A percentile compares a stretch with the other conserved stretches of the same genome.
phyloP scores from a whole-genome alignment of 768 basidiomycete species.

The Tubosaeta sp. region DNA sequence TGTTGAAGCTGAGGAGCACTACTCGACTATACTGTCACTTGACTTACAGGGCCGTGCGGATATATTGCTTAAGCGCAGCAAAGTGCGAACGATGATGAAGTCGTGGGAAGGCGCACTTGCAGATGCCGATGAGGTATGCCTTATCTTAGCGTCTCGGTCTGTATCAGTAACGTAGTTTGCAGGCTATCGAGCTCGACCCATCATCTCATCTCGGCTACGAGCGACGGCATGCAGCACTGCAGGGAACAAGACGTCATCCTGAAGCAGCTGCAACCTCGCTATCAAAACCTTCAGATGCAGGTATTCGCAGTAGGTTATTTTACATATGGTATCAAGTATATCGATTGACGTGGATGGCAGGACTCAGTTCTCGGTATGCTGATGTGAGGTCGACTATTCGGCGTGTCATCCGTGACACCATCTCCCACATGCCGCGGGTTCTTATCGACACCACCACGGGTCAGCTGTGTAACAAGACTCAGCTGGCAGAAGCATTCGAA shows the following conservation, averaged over 20 bases:
- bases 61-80: not conserved
- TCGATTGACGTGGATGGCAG: not conserved
- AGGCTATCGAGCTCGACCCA: constrained; percentile 1
- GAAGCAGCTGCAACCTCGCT: not conserved
- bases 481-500: not conserved
- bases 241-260: not conserved
- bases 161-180: not conserved
- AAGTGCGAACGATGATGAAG: not conserved
- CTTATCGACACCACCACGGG: constrained; percentile 2
- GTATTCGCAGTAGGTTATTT: not conserved
- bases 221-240: not conserved
- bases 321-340: not conserved
- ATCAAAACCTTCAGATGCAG: not conserved
- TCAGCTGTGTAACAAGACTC: not conserved
- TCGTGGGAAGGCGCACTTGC: not conserved
- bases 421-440: not conserved
- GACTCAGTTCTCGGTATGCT: not conserved
- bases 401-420: not conserved
- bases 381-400: not conserved
- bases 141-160: not conserved
- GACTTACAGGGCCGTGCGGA: not conserved
- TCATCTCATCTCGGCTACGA: constrained; percentile 5
- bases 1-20: not conserved
- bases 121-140: constrained; percentile 1
- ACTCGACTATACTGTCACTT: not conserved